Evolutionary conservation across 345 rosid genomes (phyloP).

Genomic region (Barbarea vulgaris): DNA sequence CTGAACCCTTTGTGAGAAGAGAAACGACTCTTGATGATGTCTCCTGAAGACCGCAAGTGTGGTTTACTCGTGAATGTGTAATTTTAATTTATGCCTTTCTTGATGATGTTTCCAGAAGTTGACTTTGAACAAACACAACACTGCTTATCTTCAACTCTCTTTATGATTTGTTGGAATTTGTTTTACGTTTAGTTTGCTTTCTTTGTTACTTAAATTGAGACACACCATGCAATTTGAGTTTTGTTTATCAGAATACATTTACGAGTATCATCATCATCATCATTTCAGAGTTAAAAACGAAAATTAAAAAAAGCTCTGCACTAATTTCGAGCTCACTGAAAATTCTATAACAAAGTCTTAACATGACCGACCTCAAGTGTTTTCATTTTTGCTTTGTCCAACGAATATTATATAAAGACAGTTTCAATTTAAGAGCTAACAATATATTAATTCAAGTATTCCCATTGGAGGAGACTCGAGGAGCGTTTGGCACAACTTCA

Average conservation of each 20-base stretch:
- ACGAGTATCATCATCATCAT: background rate
- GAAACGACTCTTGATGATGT: conserved; percentile 30
- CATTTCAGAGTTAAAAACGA: background rate
- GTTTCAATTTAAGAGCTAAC: too few relatives aligned
- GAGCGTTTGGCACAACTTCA: too few relatives aligned
- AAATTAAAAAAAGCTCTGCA: background rate
- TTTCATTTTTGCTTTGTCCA: too few relatives aligned
- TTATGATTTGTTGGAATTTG: conserved; percentile 10
- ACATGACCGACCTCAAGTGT: too few relatives aligned
- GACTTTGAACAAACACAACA: conserved; percentile 6
- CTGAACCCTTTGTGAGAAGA: conserved; percentile 19
- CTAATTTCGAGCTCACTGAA: too few relatives aligned
- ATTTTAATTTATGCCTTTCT: conserved; percentile 8
- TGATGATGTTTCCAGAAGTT: conserved; percentile 24
- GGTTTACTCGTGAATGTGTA: conserved; percentile 18
- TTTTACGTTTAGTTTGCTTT: conserved; percentile 14
- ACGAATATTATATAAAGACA: too few relatives aligned
- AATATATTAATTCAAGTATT: too few relatives aligned
- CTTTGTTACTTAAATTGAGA: conserved; percentile 25
- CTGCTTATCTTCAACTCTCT: conserved; percentile 10
- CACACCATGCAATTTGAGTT: background rate
- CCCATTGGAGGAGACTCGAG: too few relatives aligned
- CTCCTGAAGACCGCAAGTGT: conserved; percentile 2
- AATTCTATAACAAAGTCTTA: too few relatives aligned
- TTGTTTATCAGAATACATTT: background rate